Evolutionary conservation across 192 early-diverging fungal species (phyloP).

Genomic region (Kappamyces sp.): DNA sequence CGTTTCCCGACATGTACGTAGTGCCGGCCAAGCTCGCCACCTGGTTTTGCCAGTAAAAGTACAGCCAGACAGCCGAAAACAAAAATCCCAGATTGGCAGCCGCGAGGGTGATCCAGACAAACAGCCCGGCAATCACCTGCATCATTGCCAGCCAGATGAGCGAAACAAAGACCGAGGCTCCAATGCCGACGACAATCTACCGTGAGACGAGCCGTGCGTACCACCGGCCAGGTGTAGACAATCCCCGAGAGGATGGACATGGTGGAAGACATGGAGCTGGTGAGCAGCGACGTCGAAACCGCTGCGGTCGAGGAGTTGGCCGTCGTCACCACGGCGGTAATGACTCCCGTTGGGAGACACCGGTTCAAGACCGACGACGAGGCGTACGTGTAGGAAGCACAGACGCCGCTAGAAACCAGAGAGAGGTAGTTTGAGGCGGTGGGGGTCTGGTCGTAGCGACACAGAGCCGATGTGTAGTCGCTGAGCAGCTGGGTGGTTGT

Average conservation of each 20-base stretch:
- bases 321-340: not conserved
- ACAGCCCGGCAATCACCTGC: constrained; percentile 26
- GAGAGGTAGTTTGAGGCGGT: constrained; percentile 9
- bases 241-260: constrained; percentile 8
- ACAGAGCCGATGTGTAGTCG: not conserved
- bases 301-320: constrained; percentile 11
- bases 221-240: constrained; percentile 4
- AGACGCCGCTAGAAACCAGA: not conserved
- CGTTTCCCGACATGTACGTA: constrained; percentile 10
- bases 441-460: not conserved
- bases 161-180: constrained; percentile 27
- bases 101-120: constrained; percentile 40
- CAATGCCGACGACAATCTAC: constrained; percentile 5
- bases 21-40: constrained; percentile 8
- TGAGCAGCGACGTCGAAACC: not conserved
- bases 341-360: constrained; percentile 16
- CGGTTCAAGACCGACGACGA: constrained; percentile 20
- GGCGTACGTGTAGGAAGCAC: constrained; percentile 12
- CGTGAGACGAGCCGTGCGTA: not conserved
- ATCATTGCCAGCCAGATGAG: constrained; percentile 38
- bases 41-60: constrained; percentile 30
- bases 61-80: constrained; percentile 24
- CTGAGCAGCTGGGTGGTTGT: constrained; percentile 2
- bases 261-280: not conserved
- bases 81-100: constrained; percentile 27